Percentiles rank a stretch among this genome's conserved stretches.
phyloP scores from a whole-genome alignment of 176 grass and related monocot genomes.

The Aechmea fasciata region DNA sequence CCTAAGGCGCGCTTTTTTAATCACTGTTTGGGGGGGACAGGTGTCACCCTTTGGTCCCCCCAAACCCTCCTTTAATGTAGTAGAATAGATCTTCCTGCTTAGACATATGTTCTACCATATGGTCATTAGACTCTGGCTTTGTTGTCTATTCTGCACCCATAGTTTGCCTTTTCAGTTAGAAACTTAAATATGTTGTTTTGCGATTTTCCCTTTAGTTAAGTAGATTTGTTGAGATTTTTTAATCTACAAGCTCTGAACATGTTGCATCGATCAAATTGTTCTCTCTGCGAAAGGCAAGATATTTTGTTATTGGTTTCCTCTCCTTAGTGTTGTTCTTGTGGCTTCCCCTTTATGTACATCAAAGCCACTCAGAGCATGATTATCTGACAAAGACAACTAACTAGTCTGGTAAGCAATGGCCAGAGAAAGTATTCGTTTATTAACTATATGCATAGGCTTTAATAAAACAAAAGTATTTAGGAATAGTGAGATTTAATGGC shows the following conservation, averaged over 20 bases:
- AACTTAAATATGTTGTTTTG: too few relatives aligned
- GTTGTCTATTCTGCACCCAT: background rate
- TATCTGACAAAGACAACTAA: background rate
- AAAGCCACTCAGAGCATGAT: background rate
- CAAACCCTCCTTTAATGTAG: too few relatives aligned
- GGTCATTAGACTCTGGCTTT: too few relatives aligned
- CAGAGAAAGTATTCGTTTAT: background rate
- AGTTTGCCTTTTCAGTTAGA: too few relatives aligned
- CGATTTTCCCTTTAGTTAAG: too few relatives aligned
- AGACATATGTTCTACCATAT: background rate
- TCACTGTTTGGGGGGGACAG: too few relatives aligned
- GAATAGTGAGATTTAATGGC: slow-evolving; percentile 14
- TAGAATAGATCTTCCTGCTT: background rate
- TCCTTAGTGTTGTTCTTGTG: slow-evolving; percentile 4
- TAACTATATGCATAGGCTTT: background rate
- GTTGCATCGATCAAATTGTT: background rate
- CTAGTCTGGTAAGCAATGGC: background rate
- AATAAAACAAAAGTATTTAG: background rate
- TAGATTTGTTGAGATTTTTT: background rate
- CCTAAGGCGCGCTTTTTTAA: too few relatives aligned
- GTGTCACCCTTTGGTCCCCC: too few relatives aligned
- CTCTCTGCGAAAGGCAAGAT: background rate
- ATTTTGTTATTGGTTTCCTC: background rate
- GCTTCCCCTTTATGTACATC: background rate
- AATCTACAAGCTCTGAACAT: background rate